phyloP scores from a whole-genome alignment of 2,329 filamentous ascomycete genomes.

The Colletotrichum sp. region DNA sequence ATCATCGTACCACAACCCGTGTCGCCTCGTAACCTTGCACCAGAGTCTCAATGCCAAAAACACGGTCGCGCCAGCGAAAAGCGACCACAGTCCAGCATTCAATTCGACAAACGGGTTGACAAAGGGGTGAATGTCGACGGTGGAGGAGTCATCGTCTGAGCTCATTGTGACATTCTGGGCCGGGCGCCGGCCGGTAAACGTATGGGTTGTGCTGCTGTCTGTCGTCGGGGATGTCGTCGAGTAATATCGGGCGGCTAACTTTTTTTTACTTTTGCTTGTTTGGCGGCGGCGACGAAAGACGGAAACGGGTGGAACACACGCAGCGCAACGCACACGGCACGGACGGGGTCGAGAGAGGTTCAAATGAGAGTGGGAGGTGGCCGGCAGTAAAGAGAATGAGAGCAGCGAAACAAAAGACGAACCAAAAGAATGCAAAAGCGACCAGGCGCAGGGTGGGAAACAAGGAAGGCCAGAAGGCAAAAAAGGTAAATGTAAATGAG shows the following conservation, averaged over 20 bases:
- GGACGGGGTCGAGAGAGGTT: neutral
- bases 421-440: slow-evolving; percentile 13
- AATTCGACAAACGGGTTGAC: slow-evolving; percentile 33
- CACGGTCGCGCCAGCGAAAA: slow-evolving; percentile 34
- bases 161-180: slow-evolving; percentile 17
- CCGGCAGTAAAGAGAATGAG: neutral
- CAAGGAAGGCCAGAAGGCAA: neutral
- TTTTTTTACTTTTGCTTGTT: neutral
- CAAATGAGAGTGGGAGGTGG: neutral
- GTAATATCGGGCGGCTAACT: neutral
- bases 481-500: slow-evolving; percentile 8
- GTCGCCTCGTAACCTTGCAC: slow-evolving; percentile 37
- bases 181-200: neutral
- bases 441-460: slow-evolving; percentile 6
- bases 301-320: neutral
- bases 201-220: neutral
- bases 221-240: neutral
- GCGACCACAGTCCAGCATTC: slow-evolving; percentile 37
- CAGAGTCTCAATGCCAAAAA: slow-evolving; percentile 37
- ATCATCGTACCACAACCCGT: slow-evolving; percentile 44
- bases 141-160: slow-evolving; percentile 23
- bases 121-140: slow-evolving; percentile 27
- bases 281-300: neutral
- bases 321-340: neutral
- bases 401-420: slow-evolving; percentile 13